Evolutionary conservation across 768 basidiomycete genomes (phyloP), one percentile per base, ranked within the genome.

Genomic region (Pisolithus marmoratus): DNA sequence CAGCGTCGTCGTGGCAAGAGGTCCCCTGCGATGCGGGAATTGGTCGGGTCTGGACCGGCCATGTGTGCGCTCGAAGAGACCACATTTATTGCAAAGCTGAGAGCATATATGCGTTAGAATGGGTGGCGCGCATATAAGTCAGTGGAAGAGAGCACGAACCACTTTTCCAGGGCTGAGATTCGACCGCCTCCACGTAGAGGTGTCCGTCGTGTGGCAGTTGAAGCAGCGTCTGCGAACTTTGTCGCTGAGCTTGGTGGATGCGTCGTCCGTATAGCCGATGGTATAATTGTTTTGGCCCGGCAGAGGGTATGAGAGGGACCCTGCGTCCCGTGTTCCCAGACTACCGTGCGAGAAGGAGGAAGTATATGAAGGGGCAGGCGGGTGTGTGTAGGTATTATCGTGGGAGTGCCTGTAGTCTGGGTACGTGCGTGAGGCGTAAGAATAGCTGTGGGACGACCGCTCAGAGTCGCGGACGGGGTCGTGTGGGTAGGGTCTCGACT

Each of bases 121-220:
- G 34, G 42, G 52, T n/a, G n/a, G n/a, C 54, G 43, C 38, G 46
- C 45, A 47, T 51, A 37, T 19, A 46, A n/a, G 49, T 27, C 24
- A 2, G 34, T 34, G 31, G 37, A 2, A 40, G 5, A 52, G 26
- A 26, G 34, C 6, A 59, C 78, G 52, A 56, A 78, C 78, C 58
- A 90, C 88, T 79, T 90, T 90, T 24, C 88, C 88, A 1, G 87
- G 87, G 53, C 80, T 83, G 53, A 90, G 77, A 61, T 86, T 88
- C 15, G 81, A 83, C 54, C 88, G 70, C 34, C 88, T 70, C 88
- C 88, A 90, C 23, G 87, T 90, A 46, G 83, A 84, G 29, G 89
- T 90, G 56, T 90, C 88, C 14, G 88, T 89, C 23, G 87, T 90
- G 64, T 84, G 84, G 67, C 88, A 90, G 64, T 90, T 90, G 77